Evolutionary conservation across 768 basidiomycete species (phyloP).

Genomic region (Leucocoprinus sp.): DNA sequence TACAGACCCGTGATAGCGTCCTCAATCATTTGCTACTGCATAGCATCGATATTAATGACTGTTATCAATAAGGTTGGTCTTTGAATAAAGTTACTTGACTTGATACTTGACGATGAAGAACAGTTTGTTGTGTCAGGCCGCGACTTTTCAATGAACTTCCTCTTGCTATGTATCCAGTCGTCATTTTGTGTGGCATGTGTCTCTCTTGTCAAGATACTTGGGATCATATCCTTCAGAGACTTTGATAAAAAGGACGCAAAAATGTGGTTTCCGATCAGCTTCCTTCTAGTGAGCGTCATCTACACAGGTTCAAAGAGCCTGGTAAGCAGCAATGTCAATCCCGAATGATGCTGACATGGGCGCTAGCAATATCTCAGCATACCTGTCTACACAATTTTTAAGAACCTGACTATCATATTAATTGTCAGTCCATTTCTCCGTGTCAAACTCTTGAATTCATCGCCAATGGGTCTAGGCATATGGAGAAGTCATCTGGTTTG

Average conservation of each 20-base stretch:
- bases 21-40: constrained; percentile 82
- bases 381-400: constrained; percentile 98
- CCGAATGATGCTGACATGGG: not conserved
- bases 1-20: constrained; percentile 38
- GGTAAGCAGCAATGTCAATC: constrained; percentile 40
- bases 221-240: constrained; percentile 77
- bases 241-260: constrained; percentile 82
- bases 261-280: constrained; percentile 92
- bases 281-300: constrained; percentile 86
- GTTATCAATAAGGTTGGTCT: constrained; percentile 82
- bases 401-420: constrained; percentile 98
- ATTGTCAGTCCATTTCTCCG: constrained; percentile 51
- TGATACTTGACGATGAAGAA: not conserved
- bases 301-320: constrained; percentile 97
- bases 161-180: constrained; percentile 87
- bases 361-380: constrained; percentile 91
- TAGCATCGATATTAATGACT: constrained; percentile 94
- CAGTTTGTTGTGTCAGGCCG: constrained; percentile 93
- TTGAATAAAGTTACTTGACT: not conserved
- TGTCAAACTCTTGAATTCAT: constrained; percentile 1
- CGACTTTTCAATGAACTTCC: constrained; percentile 94
- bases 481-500: constrained; percentile 97
- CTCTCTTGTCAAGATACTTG: constrained; percentile 56
- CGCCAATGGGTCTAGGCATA: constrained; percentile 57
- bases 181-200: constrained; percentile 82